phyloP scores from a whole-genome alignment of 495 filamentous ascomycete species.

The Aspergillus haitiensis region DNA sequence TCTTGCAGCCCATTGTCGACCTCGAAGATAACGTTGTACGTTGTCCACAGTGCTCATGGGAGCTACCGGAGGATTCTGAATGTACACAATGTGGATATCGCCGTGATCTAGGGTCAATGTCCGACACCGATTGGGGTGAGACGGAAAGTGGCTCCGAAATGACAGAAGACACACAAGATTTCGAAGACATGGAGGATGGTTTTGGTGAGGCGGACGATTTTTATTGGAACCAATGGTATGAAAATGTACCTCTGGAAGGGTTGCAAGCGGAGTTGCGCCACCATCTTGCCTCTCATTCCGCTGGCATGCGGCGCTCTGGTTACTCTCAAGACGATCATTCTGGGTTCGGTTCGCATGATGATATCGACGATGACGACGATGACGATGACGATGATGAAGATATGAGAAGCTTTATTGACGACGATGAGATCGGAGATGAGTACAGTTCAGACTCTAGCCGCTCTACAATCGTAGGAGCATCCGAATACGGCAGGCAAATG shows the following conservation, averaged over 20 bases:
- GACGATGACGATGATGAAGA: conserved; percentile 42
- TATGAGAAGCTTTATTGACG: conserved; percentile 44
- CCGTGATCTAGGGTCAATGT: conserved; percentile 41
- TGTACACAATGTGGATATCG: conserved; percentile 57
- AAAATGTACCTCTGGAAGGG: conserved; percentile 18
- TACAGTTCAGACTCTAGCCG: conserved; percentile 31
- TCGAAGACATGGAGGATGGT: conserved; percentile 38
- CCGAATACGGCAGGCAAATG: conserved; percentile 16
- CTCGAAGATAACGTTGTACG: conserved; percentile 61
- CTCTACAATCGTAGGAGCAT: conserved; percentile 33
- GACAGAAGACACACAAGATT: conserved; percentile 31
- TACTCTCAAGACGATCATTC: too few species aligned
- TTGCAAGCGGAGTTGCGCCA: conserved; percentile 16
- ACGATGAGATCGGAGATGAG: conserved; percentile 30
- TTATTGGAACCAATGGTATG: conserved; percentile 26
- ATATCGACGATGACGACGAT: conserved; percentile 25
- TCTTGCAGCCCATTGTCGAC: conserved; percentile 50
- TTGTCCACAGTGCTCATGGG: conserved; percentile 66
- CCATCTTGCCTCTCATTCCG: conserved; percentile 9
- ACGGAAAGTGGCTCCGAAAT: conserved; percentile 35
- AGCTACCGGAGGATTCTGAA: conserved; percentile 56
- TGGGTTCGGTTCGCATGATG: conserved; percentile 1
- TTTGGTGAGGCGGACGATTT: conserved; percentile 24
- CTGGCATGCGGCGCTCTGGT: background rate
- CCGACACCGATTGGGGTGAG: conserved; percentile 30